Base-by-base conservation (phyloP, 1,284 basidiomycete species). In the Crucibulum cyathiforme region DNA sequence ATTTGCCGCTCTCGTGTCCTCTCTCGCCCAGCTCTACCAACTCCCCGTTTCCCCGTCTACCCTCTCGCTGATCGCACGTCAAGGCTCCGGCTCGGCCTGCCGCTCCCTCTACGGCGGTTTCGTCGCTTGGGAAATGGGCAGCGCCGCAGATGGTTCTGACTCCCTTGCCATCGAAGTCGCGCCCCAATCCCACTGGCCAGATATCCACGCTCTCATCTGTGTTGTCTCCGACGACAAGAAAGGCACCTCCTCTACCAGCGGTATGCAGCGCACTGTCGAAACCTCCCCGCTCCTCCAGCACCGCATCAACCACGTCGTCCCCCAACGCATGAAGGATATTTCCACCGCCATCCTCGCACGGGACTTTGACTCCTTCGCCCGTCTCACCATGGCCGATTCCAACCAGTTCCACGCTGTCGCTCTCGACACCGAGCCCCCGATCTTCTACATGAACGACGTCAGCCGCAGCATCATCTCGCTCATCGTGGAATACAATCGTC, bases 391-490 rank as follows among this genome's bases (percentile, higher is more conserved):
- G 95, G 89, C 87, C 60, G 97, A 99, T 77, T 97, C 95, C 62
- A 99, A 98, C 81, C 92, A 95, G 80, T 99, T 99, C 88, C 97
- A 99, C 75, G 96, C 97, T 31, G 95, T 98, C 67, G 94, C 93
- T 61, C 90, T 99, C 67, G 98, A 99, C 80, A 99, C 97, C 0
- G 86, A 91, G 51, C 98, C 97, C 1, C 98, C 97, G 50, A 99
- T 99, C 79, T 98, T 99, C 77, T 99, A 99, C 84, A 91, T 99
- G 88, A 99, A 98, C 82, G 97, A 99, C 77, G 94, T 96, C 66
- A 93, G 90, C 63, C 86, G 92, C 36, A 78, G 92, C 35, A 93
- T 98, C 78, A 93, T 98, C 69, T 83, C 89, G 6, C 77, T 97
- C 66, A 85, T 99, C 63, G 92, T 94, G 59, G 98, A 98, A 79